These are phyloP conservation scores for Hippophae tibetana DNA, from an alignment of 306 rosid species.

Conservation along the genomic window DNA sequence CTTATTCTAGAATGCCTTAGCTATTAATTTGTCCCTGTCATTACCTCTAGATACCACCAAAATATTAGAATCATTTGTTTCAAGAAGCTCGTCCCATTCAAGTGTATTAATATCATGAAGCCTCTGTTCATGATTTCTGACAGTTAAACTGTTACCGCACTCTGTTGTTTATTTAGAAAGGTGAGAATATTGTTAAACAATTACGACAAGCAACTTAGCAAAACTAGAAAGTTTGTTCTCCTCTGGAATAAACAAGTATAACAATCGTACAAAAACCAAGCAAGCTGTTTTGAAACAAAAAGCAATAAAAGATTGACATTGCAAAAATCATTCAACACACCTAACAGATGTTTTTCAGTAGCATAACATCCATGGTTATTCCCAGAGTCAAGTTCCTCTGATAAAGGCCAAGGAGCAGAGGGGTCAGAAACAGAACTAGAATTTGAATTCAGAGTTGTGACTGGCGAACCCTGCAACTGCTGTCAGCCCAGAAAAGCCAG, in stretches of 20 bases:
- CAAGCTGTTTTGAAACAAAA: too few relatives aligned
- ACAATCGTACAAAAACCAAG: not conserved
- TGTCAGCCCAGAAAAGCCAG: slow-evolving; percentile 21
- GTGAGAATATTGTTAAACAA: slow-evolving; percentile 14
- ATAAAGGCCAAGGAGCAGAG: slow-evolving; percentile 40
- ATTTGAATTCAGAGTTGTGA: slow-evolving; percentile 58
- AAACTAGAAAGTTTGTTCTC: not conserved
- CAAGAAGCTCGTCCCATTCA: slow-evolving; percentile 95
- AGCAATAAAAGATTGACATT: not conserved
- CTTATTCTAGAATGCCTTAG: slow-evolving; percentile 11
- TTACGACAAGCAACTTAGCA: slow-evolving; percentile 8
- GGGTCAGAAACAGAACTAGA: slow-evolving; percentile 66
- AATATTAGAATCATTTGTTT: slow-evolving; percentile 34
- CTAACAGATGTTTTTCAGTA: slow-evolving; percentile 40
- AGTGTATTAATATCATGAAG: slow-evolving; percentile 94
- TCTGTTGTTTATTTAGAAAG: slow-evolving; percentile 38
- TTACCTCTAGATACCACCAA: slow-evolving; percentile 45
- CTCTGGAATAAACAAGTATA: not conserved
- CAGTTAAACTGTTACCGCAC: slow-evolving; percentile 27
- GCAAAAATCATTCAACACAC: slow-evolving; percentile 20
- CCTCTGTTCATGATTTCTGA: slow-evolving; percentile 45
- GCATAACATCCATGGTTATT: slow-evolving; percentile 31
- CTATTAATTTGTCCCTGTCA: slow-evolving; percentile 9
- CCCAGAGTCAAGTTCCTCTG: slow-evolving; percentile 77
- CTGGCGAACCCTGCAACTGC: slow-evolving; percentile 70